Percentiles rank a stretch among this genome's conserved stretches.
Conservation (phyloP, 371 early-diverging fungal genomes). For the Zopfochytrium polystomum region DNA sequence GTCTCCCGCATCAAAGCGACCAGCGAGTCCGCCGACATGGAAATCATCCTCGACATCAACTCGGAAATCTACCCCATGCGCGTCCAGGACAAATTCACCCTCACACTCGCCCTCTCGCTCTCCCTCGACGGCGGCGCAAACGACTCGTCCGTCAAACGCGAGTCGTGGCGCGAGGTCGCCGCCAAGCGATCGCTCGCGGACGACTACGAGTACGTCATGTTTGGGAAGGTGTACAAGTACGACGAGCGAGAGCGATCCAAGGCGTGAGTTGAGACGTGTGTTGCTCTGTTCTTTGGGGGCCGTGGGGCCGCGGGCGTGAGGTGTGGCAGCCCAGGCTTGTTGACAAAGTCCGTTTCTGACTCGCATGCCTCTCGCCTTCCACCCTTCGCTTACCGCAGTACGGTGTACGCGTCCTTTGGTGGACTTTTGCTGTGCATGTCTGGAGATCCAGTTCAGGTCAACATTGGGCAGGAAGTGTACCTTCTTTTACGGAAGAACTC, state of each 20-base stretch:
- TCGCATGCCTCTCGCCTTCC: no score
- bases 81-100: slow-evolving; percentile 76
- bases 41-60: slow-evolving; percentile 86
- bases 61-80: slow-evolving; percentile 86
- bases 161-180: slow-evolving; percentile 33
- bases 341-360: no score
- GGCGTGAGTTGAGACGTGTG: no score
- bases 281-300: neutral
- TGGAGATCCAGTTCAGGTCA: slow-evolving; percentile 81
- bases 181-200: slow-evolving; percentile 77
- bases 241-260: slow-evolving; percentile 68
- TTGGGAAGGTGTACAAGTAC: slow-evolving; percentile 91
- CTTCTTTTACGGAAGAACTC: slow-evolving; percentile 79
- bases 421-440: slow-evolving; percentile 89
- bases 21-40: slow-evolving; percentile 85
- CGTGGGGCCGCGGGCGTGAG: no score
- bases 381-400: no score
- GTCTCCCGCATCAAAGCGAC: slow-evolving; percentile 87
- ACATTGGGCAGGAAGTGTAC: slow-evolving; percentile 83
- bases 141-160: slow-evolving; percentile 22
- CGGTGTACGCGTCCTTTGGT: slow-evolving; percentile 90
- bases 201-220: slow-evolving; percentile 96
- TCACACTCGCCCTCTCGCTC: slow-evolving; percentile 63
- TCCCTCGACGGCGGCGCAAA: slow-evolving; percentile 36
- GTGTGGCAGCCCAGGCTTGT: slow-evolving; percentile 34